Percentiles rank a stretch among this genome's conserved stretches.
Conservation (phyloP, 2,329 filamentous ascomycete genomes). For the Leptosphaerulina australis region DNA sequence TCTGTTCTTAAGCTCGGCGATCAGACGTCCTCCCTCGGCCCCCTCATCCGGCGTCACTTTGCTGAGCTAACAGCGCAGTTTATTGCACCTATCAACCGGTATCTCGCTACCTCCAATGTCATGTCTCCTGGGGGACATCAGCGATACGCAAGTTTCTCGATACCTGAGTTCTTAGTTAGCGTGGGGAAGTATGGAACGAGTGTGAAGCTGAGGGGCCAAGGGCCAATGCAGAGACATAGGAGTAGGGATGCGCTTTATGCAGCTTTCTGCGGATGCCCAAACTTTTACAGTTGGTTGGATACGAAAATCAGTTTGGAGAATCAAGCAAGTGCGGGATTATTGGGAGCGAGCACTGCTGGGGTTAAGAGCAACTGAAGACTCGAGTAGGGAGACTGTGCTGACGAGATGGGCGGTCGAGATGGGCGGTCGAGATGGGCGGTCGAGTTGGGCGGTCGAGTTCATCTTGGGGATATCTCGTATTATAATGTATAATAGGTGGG, state of each 20-base stretch:
- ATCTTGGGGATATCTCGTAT: too few species aligned
- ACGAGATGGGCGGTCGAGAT: too few species aligned
- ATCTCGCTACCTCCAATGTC: constrained; percentile 47
- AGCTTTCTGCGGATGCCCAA: constrained; percentile 46
- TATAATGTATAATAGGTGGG: constrained; percentile 10
- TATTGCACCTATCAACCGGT: constrained; percentile 50
- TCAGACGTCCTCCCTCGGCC: constrained; percentile 43
- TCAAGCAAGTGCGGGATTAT: constrained; percentile 48
- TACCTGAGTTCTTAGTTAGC: constrained; percentile 46
- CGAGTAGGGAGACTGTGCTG: too few species aligned
- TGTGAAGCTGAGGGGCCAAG: constrained; percentile 48
- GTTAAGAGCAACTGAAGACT: not conserved
- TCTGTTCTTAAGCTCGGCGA: constrained; percentile 39
- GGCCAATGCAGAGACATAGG: constrained; percentile 47
- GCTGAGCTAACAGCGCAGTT: constrained; percentile 51
- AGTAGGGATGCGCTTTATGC: constrained; percentile 47
- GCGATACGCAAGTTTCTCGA: constrained; percentile 49
- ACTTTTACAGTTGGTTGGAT: constrained; percentile 52
- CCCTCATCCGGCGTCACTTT: constrained; percentile 50
- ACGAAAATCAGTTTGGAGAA: constrained; percentile 51
- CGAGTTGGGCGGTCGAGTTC: too few species aligned
- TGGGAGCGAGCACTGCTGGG: constrained; percentile 24
- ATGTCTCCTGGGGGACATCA: constrained; percentile 45
- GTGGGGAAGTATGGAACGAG: constrained; percentile 49
- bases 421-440: too few species aligned